Conservation (phyloP, 2,329 filamentous ascomycete species). For the Cladobotryum mycophilum region DNA sequence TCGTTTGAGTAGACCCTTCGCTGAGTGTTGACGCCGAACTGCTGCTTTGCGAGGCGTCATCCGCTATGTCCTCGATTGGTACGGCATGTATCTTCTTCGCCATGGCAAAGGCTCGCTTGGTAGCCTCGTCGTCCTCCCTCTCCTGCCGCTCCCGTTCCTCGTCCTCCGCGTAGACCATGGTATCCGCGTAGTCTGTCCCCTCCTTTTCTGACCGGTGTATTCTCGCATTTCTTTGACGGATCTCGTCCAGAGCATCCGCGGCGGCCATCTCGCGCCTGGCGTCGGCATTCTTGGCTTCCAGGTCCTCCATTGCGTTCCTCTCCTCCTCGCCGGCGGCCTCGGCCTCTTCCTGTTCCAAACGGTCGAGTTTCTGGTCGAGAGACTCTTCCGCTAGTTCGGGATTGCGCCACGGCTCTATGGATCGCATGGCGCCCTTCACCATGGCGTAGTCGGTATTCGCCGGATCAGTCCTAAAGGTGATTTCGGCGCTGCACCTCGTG, state of each 20-base stretch:
- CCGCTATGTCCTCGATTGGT: slow-evolving; percentile 30
- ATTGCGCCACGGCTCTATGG: slow-evolving; percentile 85
- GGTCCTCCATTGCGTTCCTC: slow-evolving; percentile 86
- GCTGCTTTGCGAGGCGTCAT: slow-evolving; percentile 19
- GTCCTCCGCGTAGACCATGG: slow-evolving; percentile 48
- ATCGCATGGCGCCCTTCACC: slow-evolving; percentile 78
- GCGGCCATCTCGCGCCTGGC: slow-evolving; percentile 94
- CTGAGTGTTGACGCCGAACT: neutral
- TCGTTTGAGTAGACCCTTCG: neutral
- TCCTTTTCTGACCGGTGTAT: slow-evolving; percentile 71
- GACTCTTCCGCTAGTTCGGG: slow-evolving; percentile 63
- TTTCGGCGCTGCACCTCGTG: slow-evolving; percentile 77
- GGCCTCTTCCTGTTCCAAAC: slow-evolving; percentile 70
- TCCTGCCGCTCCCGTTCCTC: slow-evolving; percentile 62
- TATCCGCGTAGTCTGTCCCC: slow-evolving; percentile 53
- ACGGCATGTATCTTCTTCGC: slow-evolving; percentile 40
- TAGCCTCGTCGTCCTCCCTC: slow-evolving; percentile 75
- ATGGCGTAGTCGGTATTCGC: slow-evolving; percentile 87
- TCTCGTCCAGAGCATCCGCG: slow-evolving; percentile 92
- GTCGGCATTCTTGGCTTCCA: slow-evolving; percentile 90
- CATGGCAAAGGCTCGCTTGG: slow-evolving; percentile 67
- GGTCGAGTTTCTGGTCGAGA: slow-evolving; percentile 78
- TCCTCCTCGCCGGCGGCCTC: slow-evolving; percentile 61
- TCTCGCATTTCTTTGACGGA: slow-evolving; percentile 82
- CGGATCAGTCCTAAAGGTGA: slow-evolving; percentile 90